phyloP scores from a whole-genome alignment of 208 protist species.

The Borovskyia barvae region DNA sequence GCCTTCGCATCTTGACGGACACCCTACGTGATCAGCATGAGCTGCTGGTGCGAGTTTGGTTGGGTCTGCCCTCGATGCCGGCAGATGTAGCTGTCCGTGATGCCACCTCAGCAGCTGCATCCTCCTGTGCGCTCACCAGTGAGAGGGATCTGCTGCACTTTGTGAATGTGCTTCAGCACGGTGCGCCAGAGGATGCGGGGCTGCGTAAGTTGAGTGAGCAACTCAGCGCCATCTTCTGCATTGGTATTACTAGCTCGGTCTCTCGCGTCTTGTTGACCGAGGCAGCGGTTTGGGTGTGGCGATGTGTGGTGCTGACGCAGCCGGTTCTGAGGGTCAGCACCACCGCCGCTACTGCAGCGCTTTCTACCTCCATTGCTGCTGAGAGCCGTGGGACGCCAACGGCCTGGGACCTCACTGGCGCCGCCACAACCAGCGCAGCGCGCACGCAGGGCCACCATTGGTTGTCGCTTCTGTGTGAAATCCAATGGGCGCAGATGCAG shows the following conservation, averaged over 20 bases:
- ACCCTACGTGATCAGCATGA: conserved; percentile 12
- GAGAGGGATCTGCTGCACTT: conserved; percentile 11
- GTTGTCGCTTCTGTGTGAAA: conserved; percentile 43
- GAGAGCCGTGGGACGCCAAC: background rate
- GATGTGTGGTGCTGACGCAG: conserved; percentile 42
- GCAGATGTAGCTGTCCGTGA: background rate
- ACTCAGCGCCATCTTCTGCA: conserved; percentile 40
- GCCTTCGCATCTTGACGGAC: conserved; percentile 16
- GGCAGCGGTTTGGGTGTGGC: conserved; percentile 50
- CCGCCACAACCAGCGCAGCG: conserved; percentile 40
- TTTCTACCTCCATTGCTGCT: background rate
- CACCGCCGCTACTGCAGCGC: background rate
- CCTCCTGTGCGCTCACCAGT: conserved; percentile 9
- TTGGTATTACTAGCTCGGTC: conserved; percentile 21
- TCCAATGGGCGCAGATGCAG: conserved; percentile 35
- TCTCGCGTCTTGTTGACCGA: conserved; percentile 25
- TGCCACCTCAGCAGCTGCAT: background rate
- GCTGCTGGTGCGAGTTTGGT: conserved; percentile 18
- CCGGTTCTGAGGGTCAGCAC: conserved; percentile 3
- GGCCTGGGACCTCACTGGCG: conserved; percentile 13
- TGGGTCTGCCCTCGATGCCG: background rate
- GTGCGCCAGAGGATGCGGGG: conserved; percentile 9
- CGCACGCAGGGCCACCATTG: conserved; percentile 46
- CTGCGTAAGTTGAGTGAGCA: conserved; percentile 30
- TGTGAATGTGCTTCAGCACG: conserved; percentile 11